Evolutionary conservation across 2,329 filamentous ascomycete species (phyloP), one percentile per base, ranked within the genome.

Genomic region (Colletotrichum sp.): DNA sequence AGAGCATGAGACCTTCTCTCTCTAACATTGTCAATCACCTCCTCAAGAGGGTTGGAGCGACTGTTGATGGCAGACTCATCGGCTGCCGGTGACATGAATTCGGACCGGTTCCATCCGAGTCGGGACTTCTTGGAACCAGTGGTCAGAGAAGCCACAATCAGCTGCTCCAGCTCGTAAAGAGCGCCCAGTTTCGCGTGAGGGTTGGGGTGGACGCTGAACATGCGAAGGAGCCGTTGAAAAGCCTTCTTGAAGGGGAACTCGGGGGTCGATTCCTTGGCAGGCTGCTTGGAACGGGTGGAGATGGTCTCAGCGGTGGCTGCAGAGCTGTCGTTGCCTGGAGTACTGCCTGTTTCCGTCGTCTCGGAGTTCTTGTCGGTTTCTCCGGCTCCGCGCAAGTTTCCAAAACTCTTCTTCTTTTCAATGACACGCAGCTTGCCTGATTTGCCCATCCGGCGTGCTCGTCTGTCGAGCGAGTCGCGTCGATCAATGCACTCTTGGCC

Each of bases 151-250:
- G 94, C 94, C 31, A 94, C 87, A 70, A 98, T 94, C 59, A 99
- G 88, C 55, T 93, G 91, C 79, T 97, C 93, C 7, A 99, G 88
- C 81, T 98, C 95, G 74, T 93, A 92, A 6, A 98, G 86, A 1
- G 94, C 93, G 76, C 93, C 93, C 15, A 99, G 89, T 83, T 99
- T 99, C 27, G 91, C 89, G 77, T 94, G 94, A 0, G 97, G 97
- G 80, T 97, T 98, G 0, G 95, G 94, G 77, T 97, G 94, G 6
- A 96, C 94, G 55, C 94, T 95, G 78, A 99, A 98, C 85, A 95
- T 95, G 76, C 91, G 92, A 36, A 98, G 87, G 2, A 98, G 87
- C 15, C 93, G 92, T 76, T 92, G 89, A 80, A 98, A 98, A 1
- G 95, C 94, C 77, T 92, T 91, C 66, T 91, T 91, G 80, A 96